A percentile compares a stretch with the other conserved stretches of the same genome.
These are phyloP conservation scores for Aquilaria sinensis DNA, from an alignment of 345 rosid species.

Conservation along the genomic window DNA sequence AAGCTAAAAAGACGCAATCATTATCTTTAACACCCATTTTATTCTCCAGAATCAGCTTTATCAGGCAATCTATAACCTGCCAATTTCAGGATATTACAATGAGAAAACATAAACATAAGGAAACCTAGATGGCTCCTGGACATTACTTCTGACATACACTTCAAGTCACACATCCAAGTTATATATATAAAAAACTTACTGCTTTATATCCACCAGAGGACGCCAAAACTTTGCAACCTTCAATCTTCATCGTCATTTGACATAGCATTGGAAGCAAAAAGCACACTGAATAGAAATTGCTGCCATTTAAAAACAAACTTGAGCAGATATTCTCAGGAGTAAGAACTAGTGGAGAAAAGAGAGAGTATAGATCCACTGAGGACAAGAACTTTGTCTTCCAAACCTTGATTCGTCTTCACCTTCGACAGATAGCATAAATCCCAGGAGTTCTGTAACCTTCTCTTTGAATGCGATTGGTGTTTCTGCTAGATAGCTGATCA, in stretches of 20 bases:
- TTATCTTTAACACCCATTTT: slow-evolving; percentile 32
- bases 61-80: slow-evolving; percentile 75
- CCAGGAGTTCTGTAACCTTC: slow-evolving; percentile 59
- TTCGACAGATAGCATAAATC: slow-evolving; percentile 73
- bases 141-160: no score
- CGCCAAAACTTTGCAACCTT: slow-evolving; percentile 59
- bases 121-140: background rate
- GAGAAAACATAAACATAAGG: background rate
- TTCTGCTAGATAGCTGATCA: slow-evolving; percentile 83
- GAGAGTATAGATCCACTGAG: background rate
- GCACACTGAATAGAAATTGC: slow-evolving; percentile 63
- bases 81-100: background rate
- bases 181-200: slow-evolving; percentile 34
- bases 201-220: slow-evolving; percentile 53
- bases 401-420: slow-evolving; percentile 90
- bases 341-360: slow-evolving; percentile 2
- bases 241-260: slow-evolving; percentile 66
- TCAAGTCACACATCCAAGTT: no score
- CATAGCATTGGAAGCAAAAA: slow-evolving; percentile 89
- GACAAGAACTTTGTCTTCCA: slow-evolving; percentile 10
- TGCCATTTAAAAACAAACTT: slow-evolving; percentile 26
- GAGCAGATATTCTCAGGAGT: slow-evolving; percentile 15
- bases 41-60: slow-evolving; percentile 39
- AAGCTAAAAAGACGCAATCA: slow-evolving; percentile 62
- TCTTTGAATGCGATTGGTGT: slow-evolving; percentile 73